Evolutionary conservation across 2,329 filamentous ascomycete genomes (phyloP), one percentile per base, ranked within the genome.

Genomic region (Diaporthe ilicicola): DNA sequence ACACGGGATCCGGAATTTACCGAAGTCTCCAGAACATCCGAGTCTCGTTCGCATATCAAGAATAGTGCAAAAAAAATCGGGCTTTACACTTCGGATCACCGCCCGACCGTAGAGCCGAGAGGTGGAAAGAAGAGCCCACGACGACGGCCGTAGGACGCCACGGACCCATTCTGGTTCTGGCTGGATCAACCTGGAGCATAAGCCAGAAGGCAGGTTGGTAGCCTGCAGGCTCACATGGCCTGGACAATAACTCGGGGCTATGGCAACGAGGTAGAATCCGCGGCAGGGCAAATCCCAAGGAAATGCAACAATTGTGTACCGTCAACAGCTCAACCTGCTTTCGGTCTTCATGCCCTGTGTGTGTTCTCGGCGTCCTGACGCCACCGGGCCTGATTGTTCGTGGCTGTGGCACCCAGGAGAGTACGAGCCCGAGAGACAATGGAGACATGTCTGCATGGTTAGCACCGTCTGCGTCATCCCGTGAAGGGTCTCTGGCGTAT

Each of bases 391-490:
- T 29, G 44, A 37, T 7, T 37, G 29, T 27, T 27, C 4, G 44
- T 50, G 59, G 37, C 13, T 19, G 8, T 15, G 29, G 59, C 50
- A 17, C n/a, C 13, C 15, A 37, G 6, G 6, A 13, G 29, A 50
- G 59, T 22, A 15, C 39, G 37, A 15, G 24, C 27, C n/a, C n/a
- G 27, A 48, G 42, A 48, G 27, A 48, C 15, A 12, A 9, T 50
- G 27, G 24, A 70, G 34, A 55, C 65, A 27, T 70, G n/a, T 34
- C 37, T 34, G 39, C 48, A 62, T 44, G 34, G 50, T 24, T 17
- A 54, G 9, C 24, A 29, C 15, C 27, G 27, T 56, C n/a, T 71
- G 46, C 70, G 68, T 56, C 42, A 44, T 68, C 55, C 69, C 39
- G 50, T 34, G 13, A 46, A 24, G 55, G 34, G 22, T 29, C 51